phyloP scores from a whole-genome alignment of 2,329 filamentous ascomycete genomes.

The Cordyceps militaris region DNA sequence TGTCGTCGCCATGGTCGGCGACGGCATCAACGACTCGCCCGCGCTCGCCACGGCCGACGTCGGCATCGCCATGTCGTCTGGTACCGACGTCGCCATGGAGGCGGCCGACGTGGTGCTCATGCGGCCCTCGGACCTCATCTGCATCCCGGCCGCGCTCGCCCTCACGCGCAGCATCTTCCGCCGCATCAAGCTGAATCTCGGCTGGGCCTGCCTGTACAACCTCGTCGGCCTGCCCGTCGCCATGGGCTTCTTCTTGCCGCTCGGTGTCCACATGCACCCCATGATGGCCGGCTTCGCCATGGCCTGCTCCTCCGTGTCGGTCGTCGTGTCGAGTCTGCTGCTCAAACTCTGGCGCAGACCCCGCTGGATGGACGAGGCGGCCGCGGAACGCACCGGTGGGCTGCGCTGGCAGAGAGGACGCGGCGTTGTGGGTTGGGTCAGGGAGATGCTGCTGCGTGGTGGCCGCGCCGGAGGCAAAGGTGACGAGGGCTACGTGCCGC shows the following conservation, averaged over 20 bases:
- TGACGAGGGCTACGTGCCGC: slow-evolving; percentile 53
- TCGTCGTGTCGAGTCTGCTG: slow-evolving; percentile 75
- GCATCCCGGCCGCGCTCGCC: slow-evolving; percentile 80
- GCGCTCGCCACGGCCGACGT: slow-evolving; percentile 88
- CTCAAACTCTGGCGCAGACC: slow-evolving; percentile 84
- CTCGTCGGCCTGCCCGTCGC: slow-evolving; percentile 85
- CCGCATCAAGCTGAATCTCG: slow-evolving; percentile 87
- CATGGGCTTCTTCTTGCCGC: slow-evolving; percentile 90
- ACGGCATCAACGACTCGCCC: slow-evolving; percentile 97
- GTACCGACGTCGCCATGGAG: slow-evolving; percentile 96
- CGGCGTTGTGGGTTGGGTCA: slow-evolving; percentile 34
- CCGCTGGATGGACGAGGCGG: slow-evolving; percentile 72
- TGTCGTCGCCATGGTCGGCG: slow-evolving; percentile 91
- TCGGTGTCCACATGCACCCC: slow-evolving; percentile 81
- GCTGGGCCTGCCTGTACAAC: slow-evolving; percentile 94
- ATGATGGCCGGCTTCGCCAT: slow-evolving; percentile 94
- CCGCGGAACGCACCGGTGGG: slow-evolving; percentile 49
- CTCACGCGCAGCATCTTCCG: slow-evolving; percentile 80
- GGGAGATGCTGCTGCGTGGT: slow-evolving; percentile 30
- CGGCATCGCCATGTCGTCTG: slow-evolving; percentile 85
- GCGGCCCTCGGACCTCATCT: slow-evolving; percentile 83
- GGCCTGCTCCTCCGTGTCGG: slow-evolving; percentile 83
- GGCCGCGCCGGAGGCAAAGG: slow-evolving; percentile 30
- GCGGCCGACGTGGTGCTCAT: slow-evolving; percentile 95
- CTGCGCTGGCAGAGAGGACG: slow-evolving; percentile 36